Percentiles rank a stretch among this genome's conserved stretches.
phyloP scores from a whole-genome alignment of 2,329 filamentous ascomycete genomes.

The Bertia moriformis region DNA sequence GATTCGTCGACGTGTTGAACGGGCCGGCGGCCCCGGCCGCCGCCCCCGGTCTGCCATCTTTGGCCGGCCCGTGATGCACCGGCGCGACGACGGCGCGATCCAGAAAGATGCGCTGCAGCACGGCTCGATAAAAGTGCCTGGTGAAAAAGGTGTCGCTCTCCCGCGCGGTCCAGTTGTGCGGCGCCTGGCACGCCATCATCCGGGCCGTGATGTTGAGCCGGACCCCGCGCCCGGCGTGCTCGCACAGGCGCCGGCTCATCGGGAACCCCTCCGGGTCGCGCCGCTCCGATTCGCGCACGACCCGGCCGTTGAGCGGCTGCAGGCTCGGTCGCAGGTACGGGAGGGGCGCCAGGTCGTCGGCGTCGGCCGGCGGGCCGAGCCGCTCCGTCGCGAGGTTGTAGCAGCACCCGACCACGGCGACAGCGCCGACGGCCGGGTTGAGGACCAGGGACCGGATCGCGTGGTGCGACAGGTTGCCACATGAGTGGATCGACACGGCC shows the following conservation, averaged over 20 bases:
- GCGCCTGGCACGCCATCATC: slow-evolving; percentile 96
- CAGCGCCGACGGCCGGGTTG: slow-evolving; percentile 73
- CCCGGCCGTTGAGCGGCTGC: slow-evolving; percentile 53
- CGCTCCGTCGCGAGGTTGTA: slow-evolving; percentile 93
- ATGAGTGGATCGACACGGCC: slow-evolving; percentile 92
- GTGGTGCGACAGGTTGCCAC: slow-evolving; percentile 92
- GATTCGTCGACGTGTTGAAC: slow-evolving; percentile 60
- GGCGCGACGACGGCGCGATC: slow-evolving; percentile 65
- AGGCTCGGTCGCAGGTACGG: slow-evolving; percentile 59
- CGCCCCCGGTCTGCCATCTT: slow-evolving; percentile 15
- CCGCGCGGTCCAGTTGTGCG: slow-evolving; percentile 70
- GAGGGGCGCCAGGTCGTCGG: too few relatives aligned
- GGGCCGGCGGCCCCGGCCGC: slow-evolving; percentile 10
- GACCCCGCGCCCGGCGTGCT: slow-evolving; percentile 45
- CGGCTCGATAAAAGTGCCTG: slow-evolving; percentile 79
- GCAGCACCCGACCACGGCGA: slow-evolving; percentile 93
- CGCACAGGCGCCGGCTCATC: slow-evolving; percentile 62
- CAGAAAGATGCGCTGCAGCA: slow-evolving; percentile 83
- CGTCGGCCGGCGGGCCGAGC: slow-evolving; percentile 74
- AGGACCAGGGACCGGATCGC: slow-evolving; percentile 73
- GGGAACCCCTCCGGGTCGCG: slow-evolving; percentile 85
- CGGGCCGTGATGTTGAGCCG: slow-evolving; percentile 88
- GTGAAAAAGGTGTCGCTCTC: slow-evolving; percentile 84
- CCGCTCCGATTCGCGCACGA: slow-evolving; percentile 53
- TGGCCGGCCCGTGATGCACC: slow-evolving; percentile 24